Base-by-base conservation (phyloP, 371 early-diverging fungal species). In the Actinomortierella wolfii region DNA sequence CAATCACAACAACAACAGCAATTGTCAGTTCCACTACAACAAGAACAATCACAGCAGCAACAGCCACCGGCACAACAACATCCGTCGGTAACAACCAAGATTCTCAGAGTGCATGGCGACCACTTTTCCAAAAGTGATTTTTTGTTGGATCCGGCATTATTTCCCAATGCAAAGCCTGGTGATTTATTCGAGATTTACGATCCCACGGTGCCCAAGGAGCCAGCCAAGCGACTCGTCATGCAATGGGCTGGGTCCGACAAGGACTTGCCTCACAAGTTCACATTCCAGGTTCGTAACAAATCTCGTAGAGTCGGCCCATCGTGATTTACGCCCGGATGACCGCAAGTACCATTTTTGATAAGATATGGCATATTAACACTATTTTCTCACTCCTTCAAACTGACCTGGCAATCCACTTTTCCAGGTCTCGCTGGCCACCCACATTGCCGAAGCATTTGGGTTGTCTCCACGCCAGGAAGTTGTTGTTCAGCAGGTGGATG, bases 101-200 rank as follows among this genome's bases (percentile, higher is more conserved):
- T 67, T 56, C 79, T 88, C 43, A 75, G 84, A 75, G 81, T 90
- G 3, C 92, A 93, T 62, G 83, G 83, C 40, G 85, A 86, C 8
- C 63, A 80, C 25, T 87, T 83, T 69, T 89, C 88, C 11, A 66
- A 81, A 25, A 86, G 84, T 29, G 95, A 95, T 54, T 83, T 95
- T 48, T 83, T 95, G 15, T 76, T 97, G 43, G 92, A 94, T 73
- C 92, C 94, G 5, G 86, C 90, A 51, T 83, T 78, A 54, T 91
- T 97, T 54, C 91, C 94, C 0, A 84, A 81, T 21, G 77, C 92
- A 28, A 71, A 81, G 25, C 83, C 84, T 21, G 94, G 94, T 40
- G 94, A 96, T 64, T 78, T 95, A 28, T 81, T 97, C n/a, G 84
- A 86, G 58, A 79, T 93, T 23, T 78, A 75, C 53, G 76, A 79